phyloP scores from a whole-genome alignment of 2,329 filamentous ascomycete species.

The Dothistroma septosporum region DNA sequence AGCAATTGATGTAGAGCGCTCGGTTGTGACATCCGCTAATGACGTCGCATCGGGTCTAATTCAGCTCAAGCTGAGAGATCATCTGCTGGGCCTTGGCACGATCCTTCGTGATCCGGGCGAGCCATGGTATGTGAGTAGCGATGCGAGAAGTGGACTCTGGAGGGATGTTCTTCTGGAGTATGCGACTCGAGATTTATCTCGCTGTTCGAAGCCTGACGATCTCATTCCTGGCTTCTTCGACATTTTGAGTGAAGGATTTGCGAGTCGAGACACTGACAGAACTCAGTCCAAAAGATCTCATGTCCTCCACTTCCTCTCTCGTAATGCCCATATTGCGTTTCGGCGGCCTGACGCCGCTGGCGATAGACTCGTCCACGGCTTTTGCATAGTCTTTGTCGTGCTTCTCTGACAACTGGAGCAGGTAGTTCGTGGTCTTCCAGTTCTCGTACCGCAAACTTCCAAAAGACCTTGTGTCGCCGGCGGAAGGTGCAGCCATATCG shows the following conservation, averaged over 20 bases:
- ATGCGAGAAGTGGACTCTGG: too few relatives aligned
- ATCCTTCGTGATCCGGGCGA: too few relatives aligned
- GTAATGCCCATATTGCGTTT: background rate
- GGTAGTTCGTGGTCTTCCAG: constrained; percentile 47
- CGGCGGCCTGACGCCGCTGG: background rate
- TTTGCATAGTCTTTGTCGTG: constrained; percentile 27
- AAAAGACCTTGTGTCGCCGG: constrained; percentile 35
- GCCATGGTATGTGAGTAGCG: too few relatives aligned
- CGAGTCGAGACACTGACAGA: background rate
- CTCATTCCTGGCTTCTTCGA: background rate
- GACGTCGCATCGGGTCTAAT: too few relatives aligned
- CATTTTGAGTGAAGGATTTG: background rate
- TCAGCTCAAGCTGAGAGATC: too few relatives aligned
- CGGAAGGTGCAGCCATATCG: background rate
- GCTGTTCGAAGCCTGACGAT: background rate
- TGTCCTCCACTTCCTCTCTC: background rate
- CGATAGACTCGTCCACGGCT: constrained; percentile 10
- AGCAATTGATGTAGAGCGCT: too few relatives aligned
- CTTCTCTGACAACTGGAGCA: constrained; percentile 36
- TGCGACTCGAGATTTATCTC: too few relatives aligned
- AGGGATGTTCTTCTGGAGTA: too few relatives aligned
- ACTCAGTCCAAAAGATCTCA: background rate
- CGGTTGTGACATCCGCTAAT: too few relatives aligned
- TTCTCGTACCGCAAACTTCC: constrained; percentile 48
- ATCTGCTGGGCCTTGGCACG: too few relatives aligned